Evolutionary conservation across 306 rosid genomes (phyloP).

Genomic region (Delonix regia): DNA sequence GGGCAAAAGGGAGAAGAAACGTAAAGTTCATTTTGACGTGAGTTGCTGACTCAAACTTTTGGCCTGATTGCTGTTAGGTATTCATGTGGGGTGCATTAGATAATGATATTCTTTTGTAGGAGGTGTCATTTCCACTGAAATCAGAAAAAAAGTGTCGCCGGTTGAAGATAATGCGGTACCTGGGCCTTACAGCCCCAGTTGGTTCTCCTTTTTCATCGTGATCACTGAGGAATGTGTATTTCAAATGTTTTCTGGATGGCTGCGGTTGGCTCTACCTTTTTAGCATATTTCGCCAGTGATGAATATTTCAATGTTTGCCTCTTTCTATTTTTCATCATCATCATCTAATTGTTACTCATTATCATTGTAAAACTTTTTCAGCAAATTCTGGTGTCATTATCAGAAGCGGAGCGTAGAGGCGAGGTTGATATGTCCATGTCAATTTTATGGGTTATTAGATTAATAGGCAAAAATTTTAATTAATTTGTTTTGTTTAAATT

Average conservation of each 20-base stretch:
- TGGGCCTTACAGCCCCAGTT: slow-evolving; percentile 69
- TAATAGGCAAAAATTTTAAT: too few relatives aligned
- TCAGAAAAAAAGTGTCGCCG: slow-evolving; percentile 53
- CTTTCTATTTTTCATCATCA: not conserved
- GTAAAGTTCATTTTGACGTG: slow-evolving; percentile 69
- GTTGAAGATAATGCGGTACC: slow-evolving; percentile 73
- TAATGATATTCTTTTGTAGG: slow-evolving; percentile 47
- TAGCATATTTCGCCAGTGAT: not conserved
- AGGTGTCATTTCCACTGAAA: slow-evolving; percentile 46
- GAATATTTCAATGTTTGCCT: slow-evolving; percentile 3
- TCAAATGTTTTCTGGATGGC: not conserved
- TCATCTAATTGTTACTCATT: not conserved
- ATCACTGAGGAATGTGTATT: slow-evolving; percentile 15
- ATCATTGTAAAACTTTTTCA: not conserved
- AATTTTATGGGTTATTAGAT: too few relatives aligned
- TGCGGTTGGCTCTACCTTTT: not conserved
- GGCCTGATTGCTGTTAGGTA: slow-evolving; percentile 9
- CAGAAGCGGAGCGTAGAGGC: too few relatives aligned
- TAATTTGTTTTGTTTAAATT: too few relatives aligned
- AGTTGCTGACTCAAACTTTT: slow-evolving; percentile 34
- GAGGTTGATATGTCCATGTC: too few relatives aligned
- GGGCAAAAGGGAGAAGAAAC: slow-evolving; percentile 57
- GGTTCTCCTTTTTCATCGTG: slow-evolving; percentile 63
- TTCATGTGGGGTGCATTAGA: slow-evolving; percentile 15
- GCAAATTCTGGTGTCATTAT: too few relatives aligned